Evolutionary conservation across 2,329 filamentous ascomycete species (phyloP).

Genomic region (Talaromyces sp.): DNA sequence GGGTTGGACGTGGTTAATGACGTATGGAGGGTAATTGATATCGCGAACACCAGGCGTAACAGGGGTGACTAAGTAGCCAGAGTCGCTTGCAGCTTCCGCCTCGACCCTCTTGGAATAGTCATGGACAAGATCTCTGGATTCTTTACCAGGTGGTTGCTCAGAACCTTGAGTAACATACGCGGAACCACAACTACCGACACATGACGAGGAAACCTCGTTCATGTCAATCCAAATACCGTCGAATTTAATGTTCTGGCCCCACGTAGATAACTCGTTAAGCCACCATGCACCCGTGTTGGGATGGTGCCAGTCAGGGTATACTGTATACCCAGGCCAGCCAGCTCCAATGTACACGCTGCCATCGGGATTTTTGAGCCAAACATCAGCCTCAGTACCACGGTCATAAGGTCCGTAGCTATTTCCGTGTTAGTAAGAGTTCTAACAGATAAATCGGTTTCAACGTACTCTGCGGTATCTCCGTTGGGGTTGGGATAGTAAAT

Average conservation of each 20-base stretch:
- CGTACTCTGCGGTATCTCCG: neutral
- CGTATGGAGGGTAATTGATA: conserved; percentile 68
- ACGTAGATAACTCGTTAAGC: conserved; percentile 48
- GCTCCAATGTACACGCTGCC: conserved; percentile 51
- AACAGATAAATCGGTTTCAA: neutral
- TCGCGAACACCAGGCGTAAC: conserved; percentile 60
- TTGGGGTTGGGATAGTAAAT: conserved; percentile 40
- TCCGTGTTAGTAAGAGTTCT: conserved; percentile 19
- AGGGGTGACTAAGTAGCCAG: conserved; percentile 51
- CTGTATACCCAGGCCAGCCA: conserved; percentile 55
- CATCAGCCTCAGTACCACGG: conserved; percentile 33
- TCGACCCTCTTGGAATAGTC: conserved; percentile 64
- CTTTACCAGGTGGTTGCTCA: conserved; percentile 50
- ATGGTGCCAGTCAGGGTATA: conserved; percentile 57
- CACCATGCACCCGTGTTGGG: conserved; percentile 55
- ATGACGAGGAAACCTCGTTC: conserved; percentile 59
- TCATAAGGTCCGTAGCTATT: conserved; percentile 43
- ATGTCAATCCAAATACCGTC: conserved; percentile 58
- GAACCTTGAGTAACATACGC: conserved; percentile 61
- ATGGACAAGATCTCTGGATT: conserved; percentile 55
- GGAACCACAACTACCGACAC: conserved; percentile 65
- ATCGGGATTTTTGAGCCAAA: conserved; percentile 50
- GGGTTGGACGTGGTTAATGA: conserved; percentile 62
- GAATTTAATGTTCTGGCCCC: conserved; percentile 48
- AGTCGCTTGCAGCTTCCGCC: conserved; percentile 25